Conservation (phyloP, 768 basidiomycete genomes). For the Austroboletus festivus region DNA sequence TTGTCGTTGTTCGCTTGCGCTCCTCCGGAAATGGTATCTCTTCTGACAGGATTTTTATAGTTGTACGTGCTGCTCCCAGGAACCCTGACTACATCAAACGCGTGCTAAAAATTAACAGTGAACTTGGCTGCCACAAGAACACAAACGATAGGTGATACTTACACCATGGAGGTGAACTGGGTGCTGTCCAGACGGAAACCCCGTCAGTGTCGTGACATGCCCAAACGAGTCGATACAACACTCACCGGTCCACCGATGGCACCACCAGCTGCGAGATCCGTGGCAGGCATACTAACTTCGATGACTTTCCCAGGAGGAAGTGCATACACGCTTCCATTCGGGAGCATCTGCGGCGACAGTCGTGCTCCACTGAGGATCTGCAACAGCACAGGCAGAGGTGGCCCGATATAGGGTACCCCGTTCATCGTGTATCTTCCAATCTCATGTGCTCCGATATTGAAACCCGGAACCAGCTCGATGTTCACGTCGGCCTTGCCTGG, state of each 20-base stretch:
- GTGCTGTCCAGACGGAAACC: slow-evolving; percentile 31
- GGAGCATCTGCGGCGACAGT: slow-evolving; percentile 37
- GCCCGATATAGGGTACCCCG: slow-evolving; percentile 29
- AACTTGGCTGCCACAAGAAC: no score
- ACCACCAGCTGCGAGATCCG: slow-evolving; percentile 20
- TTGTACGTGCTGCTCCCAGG: slow-evolving; percentile 30
- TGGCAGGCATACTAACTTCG: slow-evolving; percentile 44
- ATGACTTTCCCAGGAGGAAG: slow-evolving; percentile 45
- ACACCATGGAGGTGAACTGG: slow-evolving; percentile 44
- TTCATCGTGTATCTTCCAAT: slow-evolving; percentile 24
- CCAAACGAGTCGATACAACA: neutral
- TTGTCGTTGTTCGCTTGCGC: slow-evolving; percentile 31
- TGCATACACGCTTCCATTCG: slow-evolving; percentile 42
- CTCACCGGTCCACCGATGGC: slow-evolving; percentile 28
- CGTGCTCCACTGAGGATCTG: slow-evolving; percentile 39
- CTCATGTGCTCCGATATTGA: slow-evolving; percentile 6
- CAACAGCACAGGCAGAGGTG: slow-evolving; percentile 40
- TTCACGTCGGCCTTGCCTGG: slow-evolving; percentile 40
- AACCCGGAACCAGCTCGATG: slow-evolving; percentile 31
- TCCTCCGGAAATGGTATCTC: slow-evolving; percentile 33
- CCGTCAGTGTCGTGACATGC: slow-evolving; percentile 1
- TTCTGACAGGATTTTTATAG: slow-evolving; percentile 35
- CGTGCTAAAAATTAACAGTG: slow-evolving; percentile 23
- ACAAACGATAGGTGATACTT: slow-evolving; percentile 7
- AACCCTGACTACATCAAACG: slow-evolving; percentile 35